Conservation (phyloP, 1,284 basidiomycete species). For the Apiotrichum veenhuisii region DNA sequence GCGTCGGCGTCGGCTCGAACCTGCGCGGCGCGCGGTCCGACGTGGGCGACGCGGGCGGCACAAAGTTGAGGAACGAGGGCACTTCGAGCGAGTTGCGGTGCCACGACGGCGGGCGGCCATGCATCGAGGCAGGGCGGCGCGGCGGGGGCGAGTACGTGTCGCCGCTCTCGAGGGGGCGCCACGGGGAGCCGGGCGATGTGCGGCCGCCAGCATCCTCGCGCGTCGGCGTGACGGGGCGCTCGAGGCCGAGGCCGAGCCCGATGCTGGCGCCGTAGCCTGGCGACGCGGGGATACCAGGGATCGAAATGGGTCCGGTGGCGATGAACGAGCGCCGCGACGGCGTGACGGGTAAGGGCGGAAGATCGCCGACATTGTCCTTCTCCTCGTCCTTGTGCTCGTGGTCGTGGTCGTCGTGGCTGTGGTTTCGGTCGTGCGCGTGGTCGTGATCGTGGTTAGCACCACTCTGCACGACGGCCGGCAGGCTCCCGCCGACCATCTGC, state of each 20-base stretch:
- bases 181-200: background rate
- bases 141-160: background rate
- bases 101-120: constrained; percentile 9
- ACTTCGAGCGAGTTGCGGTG: constrained; percentile 13
- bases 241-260: background rate
- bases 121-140: background rate
- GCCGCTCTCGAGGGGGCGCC: constrained; percentile 1
- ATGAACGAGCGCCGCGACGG: background rate
- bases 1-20: constrained; percentile 36
- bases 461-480: background rate
- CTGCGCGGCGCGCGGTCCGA: background rate
- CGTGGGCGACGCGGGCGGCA: background rate
- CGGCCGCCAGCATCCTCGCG: background rate
- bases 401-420: background rate
- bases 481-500: background rate
- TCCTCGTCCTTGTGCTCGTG: background rate
- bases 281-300: no score
- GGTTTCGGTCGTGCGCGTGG: background rate
- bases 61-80: background rate
- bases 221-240: constrained; percentile 1
- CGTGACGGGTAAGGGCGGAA: background rate
- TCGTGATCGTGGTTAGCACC: background rate
- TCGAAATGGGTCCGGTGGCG: background rate
- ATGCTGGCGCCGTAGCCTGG: background rate
- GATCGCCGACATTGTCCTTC: constrained; percentile 6